Conservation (phyloP, 2,329 filamentous ascomycete genomes). For the Botrytis aclada region DNA sequence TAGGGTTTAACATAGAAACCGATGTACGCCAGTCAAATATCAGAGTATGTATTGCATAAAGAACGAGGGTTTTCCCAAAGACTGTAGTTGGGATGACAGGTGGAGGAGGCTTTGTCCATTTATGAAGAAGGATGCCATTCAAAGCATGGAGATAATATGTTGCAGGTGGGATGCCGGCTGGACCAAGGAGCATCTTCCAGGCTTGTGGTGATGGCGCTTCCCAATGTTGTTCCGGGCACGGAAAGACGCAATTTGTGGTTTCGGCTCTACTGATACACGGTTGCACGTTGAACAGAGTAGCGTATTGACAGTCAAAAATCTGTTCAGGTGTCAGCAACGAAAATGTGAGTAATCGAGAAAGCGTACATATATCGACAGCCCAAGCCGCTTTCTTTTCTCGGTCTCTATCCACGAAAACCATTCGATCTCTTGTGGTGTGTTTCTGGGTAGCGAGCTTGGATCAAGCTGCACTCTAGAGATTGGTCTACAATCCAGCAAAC, state of each 20-base stretch:
- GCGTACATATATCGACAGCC: conserved; percentile 34
- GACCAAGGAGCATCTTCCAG: conserved; percentile 31
- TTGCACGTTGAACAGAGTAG: conserved; percentile 35
- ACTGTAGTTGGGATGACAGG: conserved; percentile 27
- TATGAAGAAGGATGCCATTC: conserved; percentile 33
- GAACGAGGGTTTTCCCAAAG: conserved; percentile 32
- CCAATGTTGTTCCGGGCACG: conserved; percentile 33
- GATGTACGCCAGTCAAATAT: conserved; percentile 36
- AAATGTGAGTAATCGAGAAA: background rate
- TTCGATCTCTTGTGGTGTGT: conserved; percentile 24
- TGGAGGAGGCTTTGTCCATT: conserved; percentile 34
- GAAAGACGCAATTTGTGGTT: conserved; percentile 35
- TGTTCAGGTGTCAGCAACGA: conserved; percentile 12
- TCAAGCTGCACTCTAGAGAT: conserved; percentile 25
- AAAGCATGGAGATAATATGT: conserved; percentile 34
- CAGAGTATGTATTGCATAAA: conserved; percentile 35
- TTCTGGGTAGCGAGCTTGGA: conserved; percentile 22
- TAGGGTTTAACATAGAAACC: conserved; percentile 35
- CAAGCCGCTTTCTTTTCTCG: conserved; percentile 34
- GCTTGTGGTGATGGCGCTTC: conserved; percentile 27
- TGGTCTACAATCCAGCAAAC: conserved; percentile 34
- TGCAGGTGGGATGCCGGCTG: conserved; percentile 26
- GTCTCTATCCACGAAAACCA: conserved; percentile 36
- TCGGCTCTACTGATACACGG: conserved; percentile 35
- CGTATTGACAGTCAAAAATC: conserved; percentile 35